phyloP scores from a whole-genome alignment of 75 land plant species.

The Cunninghamia lanceolata region DNA sequence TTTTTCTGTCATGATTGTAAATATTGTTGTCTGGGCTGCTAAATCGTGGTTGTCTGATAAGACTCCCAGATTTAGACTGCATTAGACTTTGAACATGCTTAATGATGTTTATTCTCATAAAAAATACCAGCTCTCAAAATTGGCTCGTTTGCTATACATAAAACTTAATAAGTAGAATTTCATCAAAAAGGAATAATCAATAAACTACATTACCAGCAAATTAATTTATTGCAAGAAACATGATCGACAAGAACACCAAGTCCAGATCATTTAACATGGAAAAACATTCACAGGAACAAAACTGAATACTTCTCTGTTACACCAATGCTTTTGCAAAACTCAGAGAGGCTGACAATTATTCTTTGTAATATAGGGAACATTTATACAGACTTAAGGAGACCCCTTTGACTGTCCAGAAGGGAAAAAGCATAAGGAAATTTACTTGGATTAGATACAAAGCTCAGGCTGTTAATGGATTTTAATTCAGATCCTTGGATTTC shows the following conservation, averaged over 20 bases:
- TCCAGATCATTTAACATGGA: neutral
- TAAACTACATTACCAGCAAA: neutral
- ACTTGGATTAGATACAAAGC: neutral
- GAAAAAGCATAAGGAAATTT: neutral
- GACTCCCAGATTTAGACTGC: too few species aligned
- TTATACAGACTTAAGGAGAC: neutral
- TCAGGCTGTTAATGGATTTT: neutral
- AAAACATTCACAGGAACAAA: neutral
- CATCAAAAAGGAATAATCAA: neutral
- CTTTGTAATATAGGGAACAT: neutral
- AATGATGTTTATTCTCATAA: neutral
- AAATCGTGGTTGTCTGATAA: too few species aligned
- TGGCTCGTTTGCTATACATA: neutral
- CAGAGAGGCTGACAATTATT: neutral
- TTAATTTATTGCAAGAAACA: neutral
- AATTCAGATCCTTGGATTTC: neutral
- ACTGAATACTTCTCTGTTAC: neutral
- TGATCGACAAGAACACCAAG: neutral
- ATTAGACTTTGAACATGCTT: neutral
- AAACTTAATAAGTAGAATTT: neutral
- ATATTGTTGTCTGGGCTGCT: too few species aligned
- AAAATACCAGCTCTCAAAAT: neutral
- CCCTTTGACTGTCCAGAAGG: constrained; percentile 2
- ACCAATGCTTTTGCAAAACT: constrained; percentile 6
- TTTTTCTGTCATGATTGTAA: too few species aligned